Percentiles rank a stretch among this genome's conserved stretches.
These are phyloP conservation scores for Boletus sp. DNA, from an alignment of 768 basidiomycete species.

Conservation along the genomic window DNA sequence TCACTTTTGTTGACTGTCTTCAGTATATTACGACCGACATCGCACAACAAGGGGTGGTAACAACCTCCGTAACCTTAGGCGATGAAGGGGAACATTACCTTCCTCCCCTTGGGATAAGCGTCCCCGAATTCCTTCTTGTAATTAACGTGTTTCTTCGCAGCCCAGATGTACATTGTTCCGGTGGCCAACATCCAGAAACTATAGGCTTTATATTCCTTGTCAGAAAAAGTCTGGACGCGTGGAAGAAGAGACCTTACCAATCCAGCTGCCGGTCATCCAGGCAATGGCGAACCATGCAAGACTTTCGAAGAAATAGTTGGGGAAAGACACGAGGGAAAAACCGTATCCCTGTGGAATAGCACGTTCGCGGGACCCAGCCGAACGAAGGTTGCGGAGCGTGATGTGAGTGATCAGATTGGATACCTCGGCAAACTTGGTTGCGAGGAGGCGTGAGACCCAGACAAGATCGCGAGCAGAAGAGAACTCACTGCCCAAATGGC, in stretches of 20 bases:
- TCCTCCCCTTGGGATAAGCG: slow-evolving; percentile 71
- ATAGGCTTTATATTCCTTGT: slow-evolving; percentile 40
- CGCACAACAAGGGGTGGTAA: neutral
- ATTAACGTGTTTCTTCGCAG: slow-evolving; percentile 79
- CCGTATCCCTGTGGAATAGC: slow-evolving; percentile 93
- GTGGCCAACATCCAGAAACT: slow-evolving; percentile 62
- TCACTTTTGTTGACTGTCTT: too few relatives aligned
- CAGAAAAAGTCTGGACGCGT: neutral
- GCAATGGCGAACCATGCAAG: slow-evolving; percentile 70
- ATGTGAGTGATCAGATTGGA: slow-evolving; percentile 85
- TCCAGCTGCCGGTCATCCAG: slow-evolving; percentile 73
- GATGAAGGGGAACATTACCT: slow-evolving; percentile 72
- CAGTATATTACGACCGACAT: neutral
- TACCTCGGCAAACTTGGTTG: slow-evolving; percentile 68
- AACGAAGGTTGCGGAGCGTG: slow-evolving; percentile 79
- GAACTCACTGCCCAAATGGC: slow-evolving; percentile 72
- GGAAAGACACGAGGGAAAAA: slow-evolving; percentile 80
- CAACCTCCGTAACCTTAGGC: slow-evolving; percentile 5
- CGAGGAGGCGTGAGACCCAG: neutral
- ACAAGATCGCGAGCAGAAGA: neutral
- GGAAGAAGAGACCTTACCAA: slow-evolving; percentile 46
- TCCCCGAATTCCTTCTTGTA: slow-evolving; percentile 95
- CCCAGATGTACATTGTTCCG: slow-evolving; percentile 82
- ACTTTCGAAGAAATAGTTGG: slow-evolving; percentile 93
- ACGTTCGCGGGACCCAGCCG: slow-evolving; percentile 70